Base-by-base conservation (phyloP, 805 yeast species). In the Candida rishiriensis region DNA sequence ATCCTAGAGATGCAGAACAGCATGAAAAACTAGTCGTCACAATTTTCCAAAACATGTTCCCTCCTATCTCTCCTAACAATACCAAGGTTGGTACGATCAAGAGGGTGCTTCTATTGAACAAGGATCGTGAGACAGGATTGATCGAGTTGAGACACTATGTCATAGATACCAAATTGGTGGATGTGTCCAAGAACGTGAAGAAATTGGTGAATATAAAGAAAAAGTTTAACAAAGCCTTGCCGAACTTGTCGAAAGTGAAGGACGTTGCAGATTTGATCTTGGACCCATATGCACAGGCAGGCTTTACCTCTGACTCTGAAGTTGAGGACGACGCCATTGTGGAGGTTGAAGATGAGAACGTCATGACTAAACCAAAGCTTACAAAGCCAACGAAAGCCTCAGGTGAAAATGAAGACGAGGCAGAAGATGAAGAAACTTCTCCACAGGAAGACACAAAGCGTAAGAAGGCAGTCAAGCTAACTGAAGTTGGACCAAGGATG, bases 1-100 rank as follows among this genome's bases (percentile, higher is more conserved):
- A 83, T 43, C 83, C 87, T 35, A 71, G 74, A 41, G 79, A 76
- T 44, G 79, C 83, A 16, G 77, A 72, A 32, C 75, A 79, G 32
- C 81, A 83, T 53, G 98, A 91, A 63, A 87, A 88, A 56, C 73
- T 91, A 49, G 63, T 89, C 44, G 80, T 95, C 29, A 87, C 97
- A 3, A 81, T 89, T 70, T 88, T 93, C 69, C 99, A 93, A 67
- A 89, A 88, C 68, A 81, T 93, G 79, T 88, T 91, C 64, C 99
- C 99, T 7, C 88, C 99, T 16, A 83, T 93, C 52, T 84, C 88
- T 47, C 97, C 97, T 3, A 88, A 88, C 52, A 68, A 71, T 45
- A 85, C 95, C 15, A 81, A 81, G 52, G 83, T 93, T 30, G 69
- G 71, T 38, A 70, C 85, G 1, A 89, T 93, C 42, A 84, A 81